These are phyloP conservation scores for Byssoonygena ceratinophila DNA, from an alignment of 2,329 filamentous ascomycete genomes.

Conservation along the genomic window DNA sequence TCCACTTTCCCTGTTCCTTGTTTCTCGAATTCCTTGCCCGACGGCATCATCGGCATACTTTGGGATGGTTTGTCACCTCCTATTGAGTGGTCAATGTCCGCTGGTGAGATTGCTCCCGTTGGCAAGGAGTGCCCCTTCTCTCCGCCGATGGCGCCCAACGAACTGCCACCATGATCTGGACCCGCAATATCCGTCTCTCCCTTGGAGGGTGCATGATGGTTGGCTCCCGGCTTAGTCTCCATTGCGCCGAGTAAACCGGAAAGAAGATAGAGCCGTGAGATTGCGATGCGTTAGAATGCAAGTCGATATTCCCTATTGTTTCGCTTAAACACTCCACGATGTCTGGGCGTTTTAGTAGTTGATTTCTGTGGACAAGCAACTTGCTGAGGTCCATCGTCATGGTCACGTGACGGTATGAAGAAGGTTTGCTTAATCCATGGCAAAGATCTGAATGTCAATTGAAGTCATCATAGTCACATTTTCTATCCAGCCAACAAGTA, in stretches of 20 bases:
- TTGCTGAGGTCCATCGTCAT: no score
- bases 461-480: slow-evolving; percentile 12
- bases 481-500: slow-evolving; percentile 16
- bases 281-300: no score
- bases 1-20: neutral
- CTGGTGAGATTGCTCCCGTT: neutral
- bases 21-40: neutral
- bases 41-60: neutral
- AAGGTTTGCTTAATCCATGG: no score
- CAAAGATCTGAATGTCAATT: neutral
- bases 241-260: neutral
- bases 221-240: neutral
- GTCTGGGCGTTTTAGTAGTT: no score
- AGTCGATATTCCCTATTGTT: no score
- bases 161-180: neutral
- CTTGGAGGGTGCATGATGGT: neutral
- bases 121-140: neutral
- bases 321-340: no score
- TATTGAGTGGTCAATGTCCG: neutral
- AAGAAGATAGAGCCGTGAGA: neutral
- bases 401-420: neutral
- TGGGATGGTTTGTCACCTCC: neutral
- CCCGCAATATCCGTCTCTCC: neutral
- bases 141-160: neutral
- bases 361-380: no score